phyloP scores from a whole-genome alignment of 2,329 filamentous ascomycete genomes.

The Emmonsia crescens region DNA sequence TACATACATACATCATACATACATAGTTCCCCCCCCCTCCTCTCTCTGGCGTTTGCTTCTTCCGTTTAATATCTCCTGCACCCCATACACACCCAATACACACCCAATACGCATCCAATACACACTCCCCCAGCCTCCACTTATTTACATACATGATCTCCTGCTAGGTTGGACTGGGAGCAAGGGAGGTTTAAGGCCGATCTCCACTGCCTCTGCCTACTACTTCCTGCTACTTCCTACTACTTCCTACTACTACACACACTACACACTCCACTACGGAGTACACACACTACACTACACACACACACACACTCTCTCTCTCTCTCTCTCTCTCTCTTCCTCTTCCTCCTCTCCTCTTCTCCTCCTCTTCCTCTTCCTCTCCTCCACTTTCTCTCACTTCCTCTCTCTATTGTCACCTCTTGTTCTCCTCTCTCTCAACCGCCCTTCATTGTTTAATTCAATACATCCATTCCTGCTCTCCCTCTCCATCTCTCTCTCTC shows the following conservation, averaged over 20 bases:
- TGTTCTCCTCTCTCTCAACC: constrained; percentile 13
- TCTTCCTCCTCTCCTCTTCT: constrained; percentile 17
- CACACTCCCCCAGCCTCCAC: constrained; percentile 17
- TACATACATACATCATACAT: too few relatives aligned
- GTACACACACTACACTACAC: too few relatives aligned
- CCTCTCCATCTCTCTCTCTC: too few relatives aligned
- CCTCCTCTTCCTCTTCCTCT: constrained; percentile 16
- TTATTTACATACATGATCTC: constrained; percentile 19
- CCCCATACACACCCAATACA: too few relatives aligned
- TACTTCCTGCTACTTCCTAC: constrained; percentile 24
- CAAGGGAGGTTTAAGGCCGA: constrained; percentile 7
- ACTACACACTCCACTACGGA: too few relatives aligned
- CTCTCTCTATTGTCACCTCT: constrained; percentile 16
- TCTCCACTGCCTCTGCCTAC: constrained; percentile 10
- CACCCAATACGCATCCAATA: not conserved
- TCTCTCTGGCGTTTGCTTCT: constrained; percentile 16
- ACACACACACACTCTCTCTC: constrained; percentile 11
- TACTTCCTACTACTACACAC: too few relatives aligned
- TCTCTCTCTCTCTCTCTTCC: constrained; percentile 10
- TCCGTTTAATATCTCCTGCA: too few relatives aligned
- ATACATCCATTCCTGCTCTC: not conserved
- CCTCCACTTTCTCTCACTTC: constrained; percentile 10
- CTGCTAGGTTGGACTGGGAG: constrained; percentile 2
- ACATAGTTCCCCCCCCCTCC: too few relatives aligned
- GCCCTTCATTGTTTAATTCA: not conserved